Base-by-base conservation (phyloP, 169 alveolate genomes). In the Plasmodium knowlesi region DNA sequence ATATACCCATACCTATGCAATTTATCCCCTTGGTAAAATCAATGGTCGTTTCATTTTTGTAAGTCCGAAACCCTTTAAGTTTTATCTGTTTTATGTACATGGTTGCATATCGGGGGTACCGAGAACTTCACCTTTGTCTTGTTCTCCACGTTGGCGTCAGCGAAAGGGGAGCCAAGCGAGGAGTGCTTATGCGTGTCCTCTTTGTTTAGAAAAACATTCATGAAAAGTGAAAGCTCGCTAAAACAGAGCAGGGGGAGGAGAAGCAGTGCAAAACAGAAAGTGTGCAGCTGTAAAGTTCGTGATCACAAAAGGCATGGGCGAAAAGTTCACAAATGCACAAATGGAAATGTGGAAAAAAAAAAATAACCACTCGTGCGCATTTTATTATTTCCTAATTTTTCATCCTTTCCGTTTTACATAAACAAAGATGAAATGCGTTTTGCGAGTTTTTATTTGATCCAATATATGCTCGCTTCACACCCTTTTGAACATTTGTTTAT, bases 41-140 rank as follows among this genome's bases (percentile, higher is more conserved):
- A 80, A 95, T 95, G 25, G 92, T 82, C 86, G 96, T 95, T 96
- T 96, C 95, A 92, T 96, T 98, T 83, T 97, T 92, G 92, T 97
- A 97, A 0, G 98, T 96, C 76, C 97, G 97, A 84, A 95, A 97
- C 28, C 98, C 97, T 76, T 96, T 96, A 83, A 97, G 96, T 78
- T 92, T 95, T 57, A 97, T 95, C 85, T 97, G 97, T 82, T 95
- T 97, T 88, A 97, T 97, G 92, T 94, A 92, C 98, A 96, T 97
- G 76, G 71, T 97, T 74, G 83, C 43, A 74, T 22, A 43, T 74
- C 6, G 83, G 54, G 54, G 16, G 57, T 34, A n/a, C 6, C 14
- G 57, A 74, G 9, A 74, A 74, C 1, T 74, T 34, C 43, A 39
- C 83, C 57, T 71, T 30, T 74, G 46, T 74, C 83, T 34, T 74